These are phyloP conservation scores for Torulaspora gathmanii DNA, from an alignment of 805 yeast species.

Conservation along the genomic window DNA sequence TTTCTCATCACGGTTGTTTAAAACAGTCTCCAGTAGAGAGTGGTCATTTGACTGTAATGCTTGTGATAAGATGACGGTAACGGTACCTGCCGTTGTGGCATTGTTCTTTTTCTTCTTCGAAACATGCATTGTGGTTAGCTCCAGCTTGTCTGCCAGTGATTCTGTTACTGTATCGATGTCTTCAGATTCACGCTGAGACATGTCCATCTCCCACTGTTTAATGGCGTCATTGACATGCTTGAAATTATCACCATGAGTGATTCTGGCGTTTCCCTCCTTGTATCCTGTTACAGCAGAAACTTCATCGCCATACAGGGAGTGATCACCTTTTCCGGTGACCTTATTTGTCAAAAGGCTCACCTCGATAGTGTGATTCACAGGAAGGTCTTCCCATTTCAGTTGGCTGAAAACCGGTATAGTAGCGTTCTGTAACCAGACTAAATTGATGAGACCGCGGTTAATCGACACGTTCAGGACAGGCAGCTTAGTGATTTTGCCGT, in stretches of 20 bases:
- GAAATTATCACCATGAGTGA: conserved; percentile 61
- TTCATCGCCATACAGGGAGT: conserved; percentile 38
- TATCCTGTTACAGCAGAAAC: conserved; percentile 52
- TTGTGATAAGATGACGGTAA: conserved; percentile 80
- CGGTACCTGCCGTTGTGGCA: conserved; percentile 64
- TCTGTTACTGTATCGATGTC: conserved; percentile 44
- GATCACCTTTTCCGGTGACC: conserved; percentile 6
- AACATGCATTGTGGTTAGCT: conserved; percentile 16
- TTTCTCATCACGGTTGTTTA: conserved; percentile 48
- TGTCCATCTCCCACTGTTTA: conserved; percentile 42
- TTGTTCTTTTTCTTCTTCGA: conserved; percentile 36
- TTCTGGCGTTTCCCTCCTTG: conserved; percentile 55
- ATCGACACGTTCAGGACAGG: conserved; percentile 33
- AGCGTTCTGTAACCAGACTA: conserved; percentile 62
- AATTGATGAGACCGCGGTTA: conserved; percentile 37
- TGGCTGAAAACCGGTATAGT: conserved; percentile 54
- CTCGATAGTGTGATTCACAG: conserved; percentile 7
- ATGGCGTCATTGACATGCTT: conserved; percentile 46
- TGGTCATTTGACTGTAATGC: conserved; percentile 85
- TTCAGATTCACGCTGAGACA: conserved; percentile 40
- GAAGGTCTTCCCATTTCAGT: conserved; percentile 35
- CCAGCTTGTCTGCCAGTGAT: conserved; percentile 49
- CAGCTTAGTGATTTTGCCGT: conserved; percentile 2
- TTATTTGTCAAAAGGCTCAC: background rate
- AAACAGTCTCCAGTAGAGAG: conserved; percentile 76